Evolutionary conservation across 192 early-diverging fungal genomes (phyloP), one percentile per base, ranked within the genome.

Genomic region (Backusella tarrabulga): DNA sequence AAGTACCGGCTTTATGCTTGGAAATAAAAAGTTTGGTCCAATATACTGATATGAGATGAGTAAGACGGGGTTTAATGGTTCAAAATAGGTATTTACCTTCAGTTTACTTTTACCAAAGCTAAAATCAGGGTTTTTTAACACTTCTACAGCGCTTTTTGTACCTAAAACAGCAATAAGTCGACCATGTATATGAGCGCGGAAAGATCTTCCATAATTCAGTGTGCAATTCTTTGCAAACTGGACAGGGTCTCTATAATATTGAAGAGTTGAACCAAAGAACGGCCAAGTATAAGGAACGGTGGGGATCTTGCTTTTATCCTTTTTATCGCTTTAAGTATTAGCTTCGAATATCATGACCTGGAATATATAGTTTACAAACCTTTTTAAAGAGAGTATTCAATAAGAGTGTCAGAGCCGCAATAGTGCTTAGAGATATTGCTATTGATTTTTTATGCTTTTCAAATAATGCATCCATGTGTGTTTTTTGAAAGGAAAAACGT

Each of bases 211-310:
- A 50, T 46, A 56, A 19, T 71, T 50, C 0, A 52, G 29, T 0
- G 34, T 38, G 23, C 14, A 32, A 3, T 72, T 71, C 34, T 26
- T 77, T 9, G 29, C 34, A 26, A 77, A 71, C 11, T 7, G 46
- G 5, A 0, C 2, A 15, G 70, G 70, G 35, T 72, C 0, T 41
- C 12, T 54, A 41, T 34, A n/a, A 14, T 4, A 72, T 36, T 77
- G 32, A 19, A 56, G 29, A 8, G 42, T 71, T 4, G 34, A 71
- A 3, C 76, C 76, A 15, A 77, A 11, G 12, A 72, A 19, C 4
- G 76, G 69, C 12, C 71, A 21, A 26, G n/a, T 9, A 23, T 77
- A 77, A 34, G 76, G 76, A 19, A 77, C 76, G 3, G 21, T 26
- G 11, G 76, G 76, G 4, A 29, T 1, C 23, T 44, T 42, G 9